These are phyloP conservation scores for Jaenimonas drosophilae DNA, from an alignment of 208 protist genomes.

Conservation along the genomic window DNA sequence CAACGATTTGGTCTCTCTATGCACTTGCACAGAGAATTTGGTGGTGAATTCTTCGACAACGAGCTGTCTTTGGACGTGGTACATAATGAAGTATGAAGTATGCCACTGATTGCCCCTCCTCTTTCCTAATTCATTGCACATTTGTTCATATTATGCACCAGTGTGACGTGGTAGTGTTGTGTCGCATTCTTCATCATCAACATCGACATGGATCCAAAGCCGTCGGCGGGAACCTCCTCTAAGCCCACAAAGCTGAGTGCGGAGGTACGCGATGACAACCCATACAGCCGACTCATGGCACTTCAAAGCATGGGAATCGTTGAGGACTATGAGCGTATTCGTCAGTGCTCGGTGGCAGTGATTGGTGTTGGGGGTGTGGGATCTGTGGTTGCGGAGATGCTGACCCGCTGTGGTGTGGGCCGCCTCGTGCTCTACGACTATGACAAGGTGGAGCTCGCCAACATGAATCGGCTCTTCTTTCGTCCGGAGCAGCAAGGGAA, in stretches of 20 bases:
- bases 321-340: constrained; percentile 94
- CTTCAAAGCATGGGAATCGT: constrained; percentile 97
- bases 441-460: constrained; percentile 96
- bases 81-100: too few relatives aligned
- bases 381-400: constrained; percentile 96
- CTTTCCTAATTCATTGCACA: too few relatives aligned
- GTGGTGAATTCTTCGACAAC: too few relatives aligned
- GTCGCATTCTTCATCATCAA: too few relatives aligned
- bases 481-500: constrained; percentile 92
- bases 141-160: too few relatives aligned
- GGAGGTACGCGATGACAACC: constrained; percentile 92
- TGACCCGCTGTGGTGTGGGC: constrained; percentile 95
- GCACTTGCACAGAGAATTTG: too few relatives aligned
- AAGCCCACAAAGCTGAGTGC: constrained; percentile 46
- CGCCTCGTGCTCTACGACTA: constrained; percentile 98
- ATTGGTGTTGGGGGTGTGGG: constrained; percentile 95
- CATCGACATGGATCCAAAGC: too few relatives aligned
- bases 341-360: constrained; percentile 85
- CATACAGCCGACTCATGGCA: constrained; percentile 94
- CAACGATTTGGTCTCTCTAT: too few relatives aligned
- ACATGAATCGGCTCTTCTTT: constrained; percentile 98
- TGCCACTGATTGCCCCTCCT: too few relatives aligned
- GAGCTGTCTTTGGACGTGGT: too few relatives aligned
- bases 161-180: too few relatives aligned
- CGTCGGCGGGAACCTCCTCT: too few relatives aligned